phyloP scores from a whole-genome alignment of 352 stramenopile genomes.

The Pythium volutum region DNA sequence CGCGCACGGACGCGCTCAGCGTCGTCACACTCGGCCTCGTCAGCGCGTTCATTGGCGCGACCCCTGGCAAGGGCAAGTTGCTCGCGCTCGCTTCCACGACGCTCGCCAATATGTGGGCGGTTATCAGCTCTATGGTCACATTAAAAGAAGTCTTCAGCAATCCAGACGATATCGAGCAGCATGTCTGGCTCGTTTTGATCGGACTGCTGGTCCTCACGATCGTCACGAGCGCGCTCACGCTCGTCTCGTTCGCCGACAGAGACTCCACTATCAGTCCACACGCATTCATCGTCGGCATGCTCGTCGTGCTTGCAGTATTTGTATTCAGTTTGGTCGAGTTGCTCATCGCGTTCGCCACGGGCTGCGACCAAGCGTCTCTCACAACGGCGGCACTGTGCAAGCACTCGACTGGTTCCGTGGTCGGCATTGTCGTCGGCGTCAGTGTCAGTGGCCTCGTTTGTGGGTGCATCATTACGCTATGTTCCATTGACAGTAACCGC shows the following conservation, averaged over 20 bases:
- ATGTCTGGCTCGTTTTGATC: not conserved
- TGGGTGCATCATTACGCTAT: too few species aligned
- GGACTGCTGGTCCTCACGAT: not conserved
- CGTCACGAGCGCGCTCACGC: not conserved
- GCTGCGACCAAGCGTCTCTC: too few species aligned
- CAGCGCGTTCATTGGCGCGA: not conserved
- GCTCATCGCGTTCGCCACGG: not conserved
- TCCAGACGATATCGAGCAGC: not conserved
- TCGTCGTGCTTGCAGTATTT: not conserved
- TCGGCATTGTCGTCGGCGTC: not conserved
- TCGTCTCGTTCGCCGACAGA: not conserved
- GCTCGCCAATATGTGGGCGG: conserved; percentile 1
- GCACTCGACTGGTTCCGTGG: not conserved
- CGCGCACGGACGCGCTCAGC: conserved; percentile 9
- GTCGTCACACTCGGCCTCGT: not conserved
- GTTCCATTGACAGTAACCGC: too few species aligned
- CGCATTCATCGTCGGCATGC: not conserved
- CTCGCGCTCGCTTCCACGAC: not conserved
- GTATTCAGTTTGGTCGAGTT: not conserved
- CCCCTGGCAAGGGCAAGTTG: not conserved
- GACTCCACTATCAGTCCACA: not conserved
- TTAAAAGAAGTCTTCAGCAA: not conserved
- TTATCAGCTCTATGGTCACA: conserved; percentile 3
- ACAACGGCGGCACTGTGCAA: too few species aligned
- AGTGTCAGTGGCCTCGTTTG: not conserved